Base-by-base conservation (phyloP, 2,329 filamentous ascomycete genomes). In the Pseudogymnoascus sp. region DNA sequence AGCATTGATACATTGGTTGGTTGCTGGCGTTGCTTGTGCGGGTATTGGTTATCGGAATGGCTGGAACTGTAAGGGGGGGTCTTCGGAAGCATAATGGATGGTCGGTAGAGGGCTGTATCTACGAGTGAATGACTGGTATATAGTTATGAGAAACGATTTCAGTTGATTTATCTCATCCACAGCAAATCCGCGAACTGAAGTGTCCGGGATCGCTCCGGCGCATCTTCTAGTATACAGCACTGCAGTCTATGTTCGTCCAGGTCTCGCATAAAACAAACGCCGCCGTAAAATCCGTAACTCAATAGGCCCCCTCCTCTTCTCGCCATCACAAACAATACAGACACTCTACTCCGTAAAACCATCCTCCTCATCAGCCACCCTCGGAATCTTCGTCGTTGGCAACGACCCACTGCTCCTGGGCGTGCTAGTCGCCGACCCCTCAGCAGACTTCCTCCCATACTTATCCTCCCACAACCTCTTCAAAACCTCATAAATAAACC, bases 401-500 rank as follows among this genome's bases (percentile, higher is more conserved):
- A 59, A 3, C 12, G n/a, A 12, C n/a, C 51, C 35, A 35, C 13
- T 36, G 9, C 29, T 36, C n/a, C 29, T 38, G 29, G 55, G 55
- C 55, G 15, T 38, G 5, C 58, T 15, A 8, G 1, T 17, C 15
- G 9, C 51, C 51, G 15, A 8, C 58, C 1, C 13, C 10, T n/a
- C 31, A 13, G 2, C 39, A 7, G 6, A 2, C 31, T 42, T 41
- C 27, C 39, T 61, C 27, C 33, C 60, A 61, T 89, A 85, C 70
- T 81, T 86, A 35, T 90, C 85, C 65, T 85, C 77, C 86, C 89
- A 92, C 61, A 85, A 78, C 72, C 91, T 88, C 60, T 85, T 83
- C 69, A 97, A 74, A 1, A 95, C 90, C 70, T 92, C 86, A 76
- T 99, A 97, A 63, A 99, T 84, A 73, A 97, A 97, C 38, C 84